A percentile compares a stretch with the other conserved stretches of the same genome.
Conservation (phyloP, 148 eudicot genomes). For the Selenicereus undatus region DNA sequence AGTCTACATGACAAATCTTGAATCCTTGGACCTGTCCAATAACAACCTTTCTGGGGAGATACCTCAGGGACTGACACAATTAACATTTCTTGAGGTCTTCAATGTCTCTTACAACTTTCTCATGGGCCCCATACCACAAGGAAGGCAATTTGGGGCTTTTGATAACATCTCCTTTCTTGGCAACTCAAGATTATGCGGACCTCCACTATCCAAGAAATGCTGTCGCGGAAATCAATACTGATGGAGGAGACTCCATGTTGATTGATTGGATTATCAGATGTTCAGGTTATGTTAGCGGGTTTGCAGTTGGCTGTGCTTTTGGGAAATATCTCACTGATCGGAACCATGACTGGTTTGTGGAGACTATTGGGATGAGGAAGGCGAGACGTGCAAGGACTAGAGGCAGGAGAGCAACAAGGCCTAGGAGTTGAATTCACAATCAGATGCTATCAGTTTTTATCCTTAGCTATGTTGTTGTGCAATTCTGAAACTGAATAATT, state of each 20-base stretch:
- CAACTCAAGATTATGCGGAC: constrained; percentile 34
- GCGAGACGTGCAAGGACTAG: not conserved
- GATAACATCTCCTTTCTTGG: constrained; percentile 20
- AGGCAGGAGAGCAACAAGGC: not conserved
- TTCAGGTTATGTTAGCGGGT: constrained; percentile 30
- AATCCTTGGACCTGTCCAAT: constrained; percentile 36
- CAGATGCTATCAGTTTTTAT: not conserved
- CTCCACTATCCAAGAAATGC: constrained; percentile 21
- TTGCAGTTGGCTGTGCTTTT: constrained; percentile 20
- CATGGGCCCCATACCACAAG: no score
- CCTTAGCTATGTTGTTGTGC: not conserved
- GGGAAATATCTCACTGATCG: constrained; percentile 20
- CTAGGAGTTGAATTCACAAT: not conserved
- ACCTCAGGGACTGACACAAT: constrained; percentile 5
- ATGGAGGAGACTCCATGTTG: not conserved
- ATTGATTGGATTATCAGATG: constrained; percentile 29
- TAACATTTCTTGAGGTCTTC: constrained; percentile 31
- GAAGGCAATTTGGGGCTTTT: constrained; percentile 17
- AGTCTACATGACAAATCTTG: constrained; percentile 19
- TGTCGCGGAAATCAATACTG: not conserved
- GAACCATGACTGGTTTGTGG: constrained; percentile 24
- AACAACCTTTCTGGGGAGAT: constrained; percentile 18
- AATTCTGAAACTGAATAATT: not conserved
- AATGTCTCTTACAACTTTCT: no score
- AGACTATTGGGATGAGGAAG: constrained; percentile 9